Evolutionary conservation across 768 basidiomycete species (phyloP).

Genomic region (Tremella yokohamensis): DNA sequence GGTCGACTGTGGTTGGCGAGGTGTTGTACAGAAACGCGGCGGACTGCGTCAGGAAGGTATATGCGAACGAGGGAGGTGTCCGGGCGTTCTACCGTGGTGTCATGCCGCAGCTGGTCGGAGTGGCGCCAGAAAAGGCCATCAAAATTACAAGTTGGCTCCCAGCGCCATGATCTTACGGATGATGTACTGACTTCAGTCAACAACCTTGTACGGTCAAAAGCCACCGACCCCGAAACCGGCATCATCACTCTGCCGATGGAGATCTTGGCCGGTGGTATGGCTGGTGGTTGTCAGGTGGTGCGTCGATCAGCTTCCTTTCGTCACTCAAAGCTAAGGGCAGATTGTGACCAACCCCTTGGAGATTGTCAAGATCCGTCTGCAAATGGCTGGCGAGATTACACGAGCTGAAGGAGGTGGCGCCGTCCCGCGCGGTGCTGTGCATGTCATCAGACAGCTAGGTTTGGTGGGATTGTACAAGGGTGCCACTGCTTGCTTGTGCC

Average conservation of each 20-base stretch:
- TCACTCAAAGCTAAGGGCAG: conserved; percentile 53
- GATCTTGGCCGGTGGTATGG: conserved; percentile 80
- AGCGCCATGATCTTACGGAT: conserved; percentile 41
- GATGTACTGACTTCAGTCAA: conserved; percentile 54
- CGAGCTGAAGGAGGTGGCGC: conserved; percentile 67
- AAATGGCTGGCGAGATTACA: conserved; percentile 73
- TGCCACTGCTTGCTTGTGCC: conserved; percentile 79
- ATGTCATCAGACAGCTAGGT: conserved; percentile 90
- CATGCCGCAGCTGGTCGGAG: conserved; percentile 81
- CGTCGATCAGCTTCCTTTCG: conserved; percentile 48
- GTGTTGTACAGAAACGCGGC: conserved; percentile 92
- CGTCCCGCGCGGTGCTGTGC: conserved; percentile 75
- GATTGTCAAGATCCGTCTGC: conserved; percentile 46
- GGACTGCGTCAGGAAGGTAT: conserved; percentile 90
- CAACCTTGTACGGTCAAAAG: conserved; percentile 75
- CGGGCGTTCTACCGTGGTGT: conserved; percentile 82
- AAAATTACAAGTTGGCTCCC: conserved; percentile 81
- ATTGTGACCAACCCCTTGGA: conserved; percentile 92
- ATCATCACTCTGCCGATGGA: conserved; percentile 90
- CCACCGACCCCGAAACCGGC: conserved; percentile 93
- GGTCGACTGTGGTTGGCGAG: conserved; percentile 93
- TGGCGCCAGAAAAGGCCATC: conserved; percentile 63
- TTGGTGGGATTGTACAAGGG: conserved; percentile 90
- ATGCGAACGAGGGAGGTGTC: conserved; percentile 91
- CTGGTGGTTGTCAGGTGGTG: conserved; percentile 97